Base-by-base conservation (phyloP, 2,329 filamentous ascomycete genomes). In the Periconia sp. region DNA sequence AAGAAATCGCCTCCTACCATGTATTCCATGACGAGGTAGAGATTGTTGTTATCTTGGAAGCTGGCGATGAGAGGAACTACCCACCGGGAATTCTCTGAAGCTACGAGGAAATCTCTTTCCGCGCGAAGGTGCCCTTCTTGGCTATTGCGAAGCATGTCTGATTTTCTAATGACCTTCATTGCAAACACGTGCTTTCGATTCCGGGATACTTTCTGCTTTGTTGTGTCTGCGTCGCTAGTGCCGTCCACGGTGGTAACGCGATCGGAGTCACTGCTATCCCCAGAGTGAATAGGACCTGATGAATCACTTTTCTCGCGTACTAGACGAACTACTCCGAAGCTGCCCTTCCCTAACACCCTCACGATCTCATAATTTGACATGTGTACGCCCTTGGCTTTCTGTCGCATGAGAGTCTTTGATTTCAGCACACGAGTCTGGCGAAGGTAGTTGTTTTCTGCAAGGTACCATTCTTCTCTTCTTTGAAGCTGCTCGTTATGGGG, bases 21-120 rank as follows among this genome's bases (percentile, higher is more conserved):
- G 65, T 95, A 99, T 46, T 97, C 92, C 91, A 97, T 96, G 38
- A 96, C 88, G 5, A 99, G 82, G 60, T 97, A 97, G 5, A 99
- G 78, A 57, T 89, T 89, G 29, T 82, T 80, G 24, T 81, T 75
- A 65, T 97, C 94, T 68, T 97, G 90, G 54, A 97, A 97, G 61
- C 90, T 94, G 36, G 89, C 80, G 36, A 96, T 81, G 24, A 99
- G 75, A 1, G 92, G 89, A 2, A 97, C 89, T 33, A 96, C 85
- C 92, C 92, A 97, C 48, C 81, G 81, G 4, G 90, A 95, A n/a
- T 85, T 88, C 65, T 94, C 88, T 1, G 91, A 92, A 5, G 87
- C 84, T 18, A 96, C 90, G 6, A 99, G 79, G 53, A 97, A 95
- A 59, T 97, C 94, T 53, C 92, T 78, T 65, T 99, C 92, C 0